Evolutionary conservation across 352 stramenopile species (phyloP).

Genomic region (Globisporangium iwayamae): DNA sequence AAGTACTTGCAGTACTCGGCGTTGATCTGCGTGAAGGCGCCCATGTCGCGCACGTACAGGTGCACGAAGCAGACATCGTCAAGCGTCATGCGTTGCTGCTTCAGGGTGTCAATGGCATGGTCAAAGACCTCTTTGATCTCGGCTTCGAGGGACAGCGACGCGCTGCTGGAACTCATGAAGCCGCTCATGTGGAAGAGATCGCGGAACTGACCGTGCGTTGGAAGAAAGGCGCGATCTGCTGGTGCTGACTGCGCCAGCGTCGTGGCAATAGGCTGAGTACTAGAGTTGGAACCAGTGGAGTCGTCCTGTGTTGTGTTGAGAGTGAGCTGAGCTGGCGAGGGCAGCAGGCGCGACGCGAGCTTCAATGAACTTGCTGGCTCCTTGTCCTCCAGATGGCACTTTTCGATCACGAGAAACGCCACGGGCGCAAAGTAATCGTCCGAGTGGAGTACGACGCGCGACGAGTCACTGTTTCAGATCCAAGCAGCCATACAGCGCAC

Average conservation of each 20-base stretch:
- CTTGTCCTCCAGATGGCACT: slow-evolving; percentile 91
- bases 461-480: slow-evolving; percentile 64
- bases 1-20: slow-evolving; percentile 92
- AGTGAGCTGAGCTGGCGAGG: background rate
- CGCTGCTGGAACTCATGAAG: slow-evolving; percentile 41
- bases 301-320: background rate
- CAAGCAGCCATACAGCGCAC: slow-evolving; percentile 4
- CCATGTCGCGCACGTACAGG: slow-evolving; percentile 95
- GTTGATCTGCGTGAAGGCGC: slow-evolving; percentile 92
- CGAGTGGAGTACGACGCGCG: slow-evolving; percentile 90
- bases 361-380: slow-evolving; percentile 30
- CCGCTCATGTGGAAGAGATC: slow-evolving; percentile 67
- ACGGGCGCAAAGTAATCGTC: slow-evolving; percentile 92
- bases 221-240: slow-evolving; percentile 20
- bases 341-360: slow-evolving; percentile 35
- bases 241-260: slow-evolving; percentile 16
- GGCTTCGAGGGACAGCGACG: slow-evolving; percentile 43
- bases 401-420: slow-evolving; percentile 89
- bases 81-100: slow-evolving; percentile 47
- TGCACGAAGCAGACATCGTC: slow-evolving; percentile 95
- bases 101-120: slow-evolving; percentile 30
- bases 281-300: background rate
- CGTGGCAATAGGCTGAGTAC: background rate
- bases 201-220: slow-evolving; percentile 41
- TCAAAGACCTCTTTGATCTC: slow-evolving; percentile 61